A percentile compares a stretch with the other conserved stretches of the same genome.
Evolutionary conservation across 371 early-diverging fungal genomes (phyloP).

Genomic region (Saksenaea vasiformis): DNA sequence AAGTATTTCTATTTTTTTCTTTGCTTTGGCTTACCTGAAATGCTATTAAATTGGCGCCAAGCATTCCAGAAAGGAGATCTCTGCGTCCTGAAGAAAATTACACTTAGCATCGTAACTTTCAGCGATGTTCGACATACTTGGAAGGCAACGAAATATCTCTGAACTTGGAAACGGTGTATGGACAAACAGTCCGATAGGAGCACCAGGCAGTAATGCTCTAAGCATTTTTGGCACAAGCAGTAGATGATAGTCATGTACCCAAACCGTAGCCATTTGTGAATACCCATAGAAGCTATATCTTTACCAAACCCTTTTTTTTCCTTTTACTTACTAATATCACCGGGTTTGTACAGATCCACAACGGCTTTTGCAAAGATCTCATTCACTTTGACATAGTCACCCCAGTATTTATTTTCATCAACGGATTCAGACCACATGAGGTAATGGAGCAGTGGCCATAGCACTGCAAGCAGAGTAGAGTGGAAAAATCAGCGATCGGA

Average conservation of each 20-base stretch:
- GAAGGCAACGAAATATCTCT: slow-evolving; percentile 93
- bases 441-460: slow-evolving; percentile 98
- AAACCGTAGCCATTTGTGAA: slow-evolving; percentile 55
- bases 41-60: slow-evolving; percentile 89
- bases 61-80: slow-evolving; percentile 89
- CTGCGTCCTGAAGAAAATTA: slow-evolving; percentile 64
- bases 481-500: slow-evolving; percentile 1
- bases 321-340: slow-evolving; percentile 76
- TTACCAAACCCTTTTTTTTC: background rate
- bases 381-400: slow-evolving; percentile 85
- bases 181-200: slow-evolving; percentile 93
- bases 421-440: slow-evolving; percentile 82
- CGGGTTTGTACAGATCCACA: slow-evolving; percentile 67
- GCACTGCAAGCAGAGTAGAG: slow-evolving; percentile 31
- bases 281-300: background rate
- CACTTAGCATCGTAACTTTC: background rate
- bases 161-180: slow-evolving; percentile 97
- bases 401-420: slow-evolving; percentile 75
- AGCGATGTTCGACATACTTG: slow-evolving; percentile 55
- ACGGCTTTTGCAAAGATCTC: slow-evolving; percentile 79
- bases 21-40: slow-evolving; percentile 71
- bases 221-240: slow-evolving; percentile 90
- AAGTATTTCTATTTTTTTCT: background rate
- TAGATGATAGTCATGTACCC: slow-evolving; percentile 99
- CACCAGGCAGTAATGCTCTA: slow-evolving; percentile 72